Base-by-base conservation (phyloP, 2,329 filamentous ascomycete genomes). In the Bipolaris oryzae region DNA sequence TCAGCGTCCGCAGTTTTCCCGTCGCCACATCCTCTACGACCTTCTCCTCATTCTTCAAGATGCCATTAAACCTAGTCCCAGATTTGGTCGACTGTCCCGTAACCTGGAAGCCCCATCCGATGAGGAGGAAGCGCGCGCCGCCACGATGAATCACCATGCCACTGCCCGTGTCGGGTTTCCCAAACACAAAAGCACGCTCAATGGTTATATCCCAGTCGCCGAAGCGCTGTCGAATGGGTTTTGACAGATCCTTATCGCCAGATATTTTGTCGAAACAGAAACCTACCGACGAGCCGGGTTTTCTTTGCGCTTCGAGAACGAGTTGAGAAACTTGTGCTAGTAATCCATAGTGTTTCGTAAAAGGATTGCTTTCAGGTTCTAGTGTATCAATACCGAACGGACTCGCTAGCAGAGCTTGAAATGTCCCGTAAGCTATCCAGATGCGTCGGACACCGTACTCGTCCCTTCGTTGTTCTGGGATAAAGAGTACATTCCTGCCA, bases 401-500 rank as follows among this genome's bases (percentile, higher is more conserved):
- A 11, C 53, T 56, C 55, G 66, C 52, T 53, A 67, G 5, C 50
- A 67, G 9, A 67, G 57, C 11, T 63, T 58, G 15, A 58, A 64
- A 41, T 60, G 67, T 68, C 15, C 60, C 67, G 35, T 71, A 71
- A 1, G 68, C 68, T 7, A 58, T 53, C 69, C 69, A 72, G 5
- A 71, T 58, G 1, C 69, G 60, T 18, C 69, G 57, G 3, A 63
- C 64, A 3, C 69, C 69, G 5, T 67, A 62, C 71, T 80, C 80
- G 50, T 83, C 81, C 11, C 82, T 74, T 5, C 81, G 73, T 61
- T 84, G 82, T 68, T 84, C 82, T 0, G 82, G 82, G 35, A 84
- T 82, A 59, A 84, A 83, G 0, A 84, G 72, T 0, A 80, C 75
- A 58, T 82, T 78, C 10, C 70, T 66, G 3, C 75, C 68, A 47